These are phyloP conservation scores for Eucalyptus victrix DNA, from an alignment of 345 rosid genomes.

Conservation along the genomic window DNA sequence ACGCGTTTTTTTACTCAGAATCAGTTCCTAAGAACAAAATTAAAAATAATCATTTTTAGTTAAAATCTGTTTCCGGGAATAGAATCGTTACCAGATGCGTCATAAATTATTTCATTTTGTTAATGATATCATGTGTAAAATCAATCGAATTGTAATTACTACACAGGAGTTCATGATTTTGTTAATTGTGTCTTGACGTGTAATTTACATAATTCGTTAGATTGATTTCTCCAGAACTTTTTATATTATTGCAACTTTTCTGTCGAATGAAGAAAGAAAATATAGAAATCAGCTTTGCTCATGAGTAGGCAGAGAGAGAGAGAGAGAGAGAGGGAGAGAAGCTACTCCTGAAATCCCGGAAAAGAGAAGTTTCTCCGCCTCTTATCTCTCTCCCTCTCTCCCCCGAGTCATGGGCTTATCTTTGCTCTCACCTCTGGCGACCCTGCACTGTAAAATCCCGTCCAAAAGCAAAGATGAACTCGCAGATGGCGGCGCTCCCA, in stretches of 20 bases:
- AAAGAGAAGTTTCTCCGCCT: not conserved
- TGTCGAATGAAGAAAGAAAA: not conserved
- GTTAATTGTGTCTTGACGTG: not conserved
- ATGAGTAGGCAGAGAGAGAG: not conserved
- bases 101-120: not conserved
- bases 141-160: not conserved
- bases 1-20: no score
- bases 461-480: not conserved
- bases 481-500: not conserved
- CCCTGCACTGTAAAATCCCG: not conserved
- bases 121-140: not conserved
- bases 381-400: not conserved
- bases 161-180: not conserved
- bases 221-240: not conserved
- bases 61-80: fast-evolving
- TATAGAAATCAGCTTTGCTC: not conserved
- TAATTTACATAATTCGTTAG: not conserved
- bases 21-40: no score
- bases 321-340: not conserved
- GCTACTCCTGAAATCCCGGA: not conserved
- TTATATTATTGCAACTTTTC: not conserved
- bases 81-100: no score
- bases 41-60: no score
- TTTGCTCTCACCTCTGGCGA: not conserved
- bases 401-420: not conserved